A percentile compares a stretch with the other conserved stretches of the same genome.
Evolutionary conservation across 2,329 filamentous ascomycete genomes (phyloP).

Genomic region (Nectriaceae sp.): DNA sequence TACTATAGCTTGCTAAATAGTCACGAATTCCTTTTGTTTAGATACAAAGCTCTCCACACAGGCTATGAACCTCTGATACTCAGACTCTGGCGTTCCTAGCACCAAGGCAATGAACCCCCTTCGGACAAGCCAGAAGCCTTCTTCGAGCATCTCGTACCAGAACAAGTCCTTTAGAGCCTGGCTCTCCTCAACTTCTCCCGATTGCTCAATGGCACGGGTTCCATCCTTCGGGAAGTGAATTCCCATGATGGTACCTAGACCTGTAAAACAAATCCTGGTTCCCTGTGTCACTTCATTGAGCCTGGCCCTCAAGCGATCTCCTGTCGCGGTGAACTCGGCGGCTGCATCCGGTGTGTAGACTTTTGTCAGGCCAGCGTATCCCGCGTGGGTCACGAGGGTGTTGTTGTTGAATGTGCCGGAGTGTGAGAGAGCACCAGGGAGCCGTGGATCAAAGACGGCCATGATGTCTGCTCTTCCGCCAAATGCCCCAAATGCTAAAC

Average conservation of each 20-base stretch:
- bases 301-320: slow-evolving; percentile 30
- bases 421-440: slow-evolving; percentile 46
- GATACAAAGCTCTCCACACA: slow-evolving; percentile 38
- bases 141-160: slow-evolving; percentile 49
- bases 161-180: slow-evolving; percentile 41
- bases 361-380: slow-evolving; percentile 40
- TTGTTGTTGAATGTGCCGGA: slow-evolving; percentile 73
- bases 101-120: slow-evolving; percentile 44
- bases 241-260: slow-evolving; percentile 38
- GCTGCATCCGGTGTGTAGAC: slow-evolving; percentile 38
- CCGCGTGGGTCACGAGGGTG: slow-evolving; percentile 58
- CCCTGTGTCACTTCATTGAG: slow-evolving; percentile 35
- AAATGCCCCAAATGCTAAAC: slow-evolving; percentile 67
- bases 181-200: slow-evolving; percentile 33
- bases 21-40: slow-evolving; percentile 22
- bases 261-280: slow-evolving; percentile 40
- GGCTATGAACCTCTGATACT: slow-evolving; percentile 43
- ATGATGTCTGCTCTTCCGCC: slow-evolving; percentile 63
- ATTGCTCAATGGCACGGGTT: slow-evolving; percentile 27
- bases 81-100: slow-evolving; percentile 38
- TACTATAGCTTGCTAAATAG: no score
- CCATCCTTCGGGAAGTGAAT: slow-evolving; percentile 39
- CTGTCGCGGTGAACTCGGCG: slow-evolving; percentile 31
- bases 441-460: slow-evolving; percentile 54
- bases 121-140: slow-evolving; percentile 44